These are phyloP conservation scores for Rhizoclosmatium sp. DNA, from an alignment of 192 early-diverging fungal species.

Conservation along the genomic window DNA sequence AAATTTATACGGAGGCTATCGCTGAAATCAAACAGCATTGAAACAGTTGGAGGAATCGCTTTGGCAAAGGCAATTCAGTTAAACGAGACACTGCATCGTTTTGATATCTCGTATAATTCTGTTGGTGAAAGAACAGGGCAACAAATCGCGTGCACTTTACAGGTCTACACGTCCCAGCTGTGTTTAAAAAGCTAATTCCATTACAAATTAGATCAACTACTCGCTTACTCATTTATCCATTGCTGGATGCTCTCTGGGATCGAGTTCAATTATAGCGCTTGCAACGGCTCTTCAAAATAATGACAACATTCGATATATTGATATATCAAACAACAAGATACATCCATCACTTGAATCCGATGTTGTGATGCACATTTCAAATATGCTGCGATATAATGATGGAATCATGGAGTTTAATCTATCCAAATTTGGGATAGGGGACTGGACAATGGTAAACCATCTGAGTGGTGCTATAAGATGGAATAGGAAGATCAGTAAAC, in stretches of 20 bases:
- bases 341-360: slow-evolving; percentile 47
- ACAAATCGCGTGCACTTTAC: slow-evolving; percentile 51
- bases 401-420: slow-evolving; percentile 35
- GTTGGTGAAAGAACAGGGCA: slow-evolving; percentile 48
- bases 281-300: slow-evolving; percentile 59
- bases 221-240: slow-evolving; percentile 38
- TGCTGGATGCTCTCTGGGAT: slow-evolving; percentile 25
- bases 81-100: slow-evolving; percentile 41
- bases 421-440: slow-evolving; percentile 50
- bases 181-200: not conserved
- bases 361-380: slow-evolving; percentile 49
- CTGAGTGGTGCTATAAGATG: slow-evolving; percentile 35
- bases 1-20: slow-evolving; percentile 42
- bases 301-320: slow-evolving; percentile 40
- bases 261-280: slow-evolving; percentile 50
- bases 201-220: slow-evolving; percentile 43
- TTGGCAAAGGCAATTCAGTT: slow-evolving; percentile 48
- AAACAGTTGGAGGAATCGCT: slow-evolving; percentile 37
- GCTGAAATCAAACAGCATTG: slow-evolving; percentile 51
- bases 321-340: slow-evolving; percentile 52
- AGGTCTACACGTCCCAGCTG: slow-evolving; percentile 39
- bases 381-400: slow-evolving; percentile 47
- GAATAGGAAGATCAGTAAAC: slow-evolving; percentile 33
- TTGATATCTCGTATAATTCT: slow-evolving; percentile 48
- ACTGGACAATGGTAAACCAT: slow-evolving; percentile 46